Base-by-base conservation (phyloP, 2,329 filamentous ascomycete species). In the Colletotrichum orchidophilum region DNA sequence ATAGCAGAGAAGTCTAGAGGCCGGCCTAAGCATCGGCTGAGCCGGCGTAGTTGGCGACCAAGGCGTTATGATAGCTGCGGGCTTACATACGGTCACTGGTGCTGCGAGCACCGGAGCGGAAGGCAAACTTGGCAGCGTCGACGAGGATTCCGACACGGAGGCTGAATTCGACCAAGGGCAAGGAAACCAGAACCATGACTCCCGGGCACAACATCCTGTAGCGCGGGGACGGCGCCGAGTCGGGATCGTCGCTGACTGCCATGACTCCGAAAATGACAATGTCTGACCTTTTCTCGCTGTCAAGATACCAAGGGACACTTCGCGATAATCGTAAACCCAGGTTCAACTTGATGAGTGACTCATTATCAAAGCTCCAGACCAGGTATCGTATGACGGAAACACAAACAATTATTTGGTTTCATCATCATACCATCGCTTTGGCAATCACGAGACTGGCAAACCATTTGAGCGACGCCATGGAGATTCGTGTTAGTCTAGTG, bases 251-350 rank as follows among this genome's bases (percentile, higher is more conserved):
- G 59, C 79, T 77, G 18, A 77, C 77, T 7, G 65, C 72, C 76
- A 83, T 80, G 42, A 71, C 72, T 71, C 74, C 75, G 73, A 82
- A 83, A 70, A 53, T 77, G 29, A 74, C 75, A 2, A 79, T 65
- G 9, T 73, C 75, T 2, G 73, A 73, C 81, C 81, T 83, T 74
- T 74, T 71, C n/a, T 67, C 46, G 33, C 52, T 31, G 2, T 78
- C 75, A 12, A 71, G 68, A n/a, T 42, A 39, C 4, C 18, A 50
- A 35, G 73, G 61, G 42, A 84, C 83, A 78, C 88, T 29, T 78
- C 87, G 61, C 87, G 88, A 5, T 87, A 88, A 66, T 87, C 83
- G 1, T 81, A 81, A 1, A 84, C 1, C 85, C 74, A 57, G 82
- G 83, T 6, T 82, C 84, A 63, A 88, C 39, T 46, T 21, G 8